Base-by-base conservation (phyloP, 1,139 yeast genomes). In the Magnusiomyces tetraspermus region DNA sequence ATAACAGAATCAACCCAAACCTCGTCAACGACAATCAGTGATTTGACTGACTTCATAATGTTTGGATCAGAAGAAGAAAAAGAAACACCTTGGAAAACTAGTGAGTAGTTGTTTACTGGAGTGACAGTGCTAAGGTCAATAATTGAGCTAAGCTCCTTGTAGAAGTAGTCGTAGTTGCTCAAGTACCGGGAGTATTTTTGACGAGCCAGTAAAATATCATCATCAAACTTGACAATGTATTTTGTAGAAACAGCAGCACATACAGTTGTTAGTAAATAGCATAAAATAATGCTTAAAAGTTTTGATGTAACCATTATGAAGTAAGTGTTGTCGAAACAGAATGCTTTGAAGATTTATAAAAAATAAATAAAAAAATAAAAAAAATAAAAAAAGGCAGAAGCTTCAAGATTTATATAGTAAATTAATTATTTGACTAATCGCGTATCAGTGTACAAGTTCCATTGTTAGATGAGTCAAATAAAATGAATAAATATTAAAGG, bases 71-170 rank as follows among this genome's bases (percentile, higher is more conserved):
- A 4, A 3, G 31, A 48, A 22, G 46, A 30, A n/a, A 55, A 42
- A 4, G 58, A 51, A 13, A 50, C 50, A 19, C 57, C 58, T 17
- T 40, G 22, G 26, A 54, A 49, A 4, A 28, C 48, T 5, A 40
- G 21, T 6, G 51, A 31, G 22, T 52, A 49, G 49, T 42, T 42
- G 46, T 48, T 51, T 10, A 23, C 26, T 1, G 44, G 50, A 1
- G 50, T 26, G 2, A 40, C 19, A 10, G 42, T 30, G n/a, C 26
- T 47, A 3, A 49, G 22, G 4, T 28, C 30, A 33, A 46, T 30
- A n/a, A 26, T 4, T 5, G 23, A 33, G 13, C 36, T n/a, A 15
- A 46, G 19, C 22, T 36, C 21, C 4, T 36, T 24, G 21, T 33
- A 46, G n/a, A 46, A 46, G 17, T 8, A 23, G 13, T 36, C 28